A percentile compares a stretch with the other conserved stretches of the same genome.
These are phyloP conservation scores for Odontarrhena argentea DNA, from an alignment of 345 rosid species.

Conservation along the genomic window DNA sequence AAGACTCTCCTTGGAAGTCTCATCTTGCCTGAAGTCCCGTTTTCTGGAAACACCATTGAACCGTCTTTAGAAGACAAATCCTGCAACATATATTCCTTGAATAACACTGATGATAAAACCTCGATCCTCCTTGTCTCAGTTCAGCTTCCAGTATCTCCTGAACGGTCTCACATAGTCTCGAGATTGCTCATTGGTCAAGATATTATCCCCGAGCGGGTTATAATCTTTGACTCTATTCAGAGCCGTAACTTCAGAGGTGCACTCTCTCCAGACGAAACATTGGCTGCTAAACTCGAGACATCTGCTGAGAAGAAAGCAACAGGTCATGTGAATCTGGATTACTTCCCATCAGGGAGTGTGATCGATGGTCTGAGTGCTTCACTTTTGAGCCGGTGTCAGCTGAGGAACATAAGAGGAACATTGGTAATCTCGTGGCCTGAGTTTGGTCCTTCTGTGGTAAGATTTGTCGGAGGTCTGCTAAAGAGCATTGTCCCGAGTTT, in stretches of 20 bases:
- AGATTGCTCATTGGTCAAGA: slow-evolving; percentile 66
- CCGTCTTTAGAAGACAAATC: slow-evolving; percentile 77
- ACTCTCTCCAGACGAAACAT: slow-evolving; percentile 73
- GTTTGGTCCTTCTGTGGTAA: slow-evolving; percentile 52
- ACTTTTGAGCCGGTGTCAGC: slow-evolving; percentile 69
- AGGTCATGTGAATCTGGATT: slow-evolving; percentile 54
- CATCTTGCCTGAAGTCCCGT: slow-evolving; percentile 72
- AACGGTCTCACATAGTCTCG: slow-evolving; percentile 69
- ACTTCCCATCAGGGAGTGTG: slow-evolving; percentile 90
- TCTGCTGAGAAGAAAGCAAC: slow-evolving; percentile 53
- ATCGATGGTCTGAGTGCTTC: slow-evolving; percentile 88
- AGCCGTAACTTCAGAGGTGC: slow-evolving; percentile 77
- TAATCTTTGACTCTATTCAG: slow-evolving; percentile 76
- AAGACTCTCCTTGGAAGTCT: slow-evolving; percentile 76
- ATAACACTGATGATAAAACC: slow-evolving; percentile 37
- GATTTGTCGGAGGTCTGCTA: slow-evolving; percentile 53
- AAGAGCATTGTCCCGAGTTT: slow-evolving; percentile 53
- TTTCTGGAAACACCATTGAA: slow-evolving; percentile 60
- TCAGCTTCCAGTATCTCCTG: slow-evolving; percentile 67
- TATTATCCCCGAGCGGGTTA: slow-evolving; percentile 67
- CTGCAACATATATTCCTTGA: slow-evolving; percentile 73
- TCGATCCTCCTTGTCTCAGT: slow-evolving; percentile 55
- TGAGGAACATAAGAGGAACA: slow-evolving; percentile 71
- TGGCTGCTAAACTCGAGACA: slow-evolving; percentile 83
- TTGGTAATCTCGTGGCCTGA: slow-evolving; percentile 84